Evolutionary conservation across 352 stramenopile genomes (phyloP).

Genomic region (Globisporangium uncinulatum): DNA sequence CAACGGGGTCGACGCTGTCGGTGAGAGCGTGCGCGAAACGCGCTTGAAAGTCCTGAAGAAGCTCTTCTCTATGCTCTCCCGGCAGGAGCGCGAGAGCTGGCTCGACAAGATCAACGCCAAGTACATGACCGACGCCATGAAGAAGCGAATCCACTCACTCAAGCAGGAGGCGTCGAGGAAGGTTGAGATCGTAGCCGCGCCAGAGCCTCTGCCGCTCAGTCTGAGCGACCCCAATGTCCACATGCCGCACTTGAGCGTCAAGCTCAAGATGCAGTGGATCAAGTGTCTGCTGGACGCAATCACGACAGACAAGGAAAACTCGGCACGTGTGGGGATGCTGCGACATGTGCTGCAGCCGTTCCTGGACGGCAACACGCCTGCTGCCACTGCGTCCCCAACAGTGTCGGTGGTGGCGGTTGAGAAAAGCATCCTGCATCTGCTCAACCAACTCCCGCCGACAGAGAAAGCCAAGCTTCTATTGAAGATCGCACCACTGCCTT

Average conservation of each 20-base stretch:
- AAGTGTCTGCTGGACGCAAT: slow-evolving; percentile 39
- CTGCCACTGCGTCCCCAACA: background rate
- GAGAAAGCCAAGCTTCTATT: slow-evolving; percentile 27
- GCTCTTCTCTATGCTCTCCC: slow-evolving; percentile 46
- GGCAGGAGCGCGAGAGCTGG: slow-evolving; percentile 42
- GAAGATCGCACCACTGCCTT: slow-evolving; percentile 11
- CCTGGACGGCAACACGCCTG: slow-evolving; percentile 28
- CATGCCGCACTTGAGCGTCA: slow-evolving; percentile 31
- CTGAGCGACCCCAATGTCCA: slow-evolving; percentile 27
- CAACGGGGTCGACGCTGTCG: slow-evolving; percentile 2
- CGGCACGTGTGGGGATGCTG: slow-evolving; percentile 36
- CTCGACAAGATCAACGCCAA: slow-evolving; percentile 47
- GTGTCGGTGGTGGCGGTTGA: slow-evolving; percentile 17
- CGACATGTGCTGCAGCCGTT: slow-evolving; percentile 46
- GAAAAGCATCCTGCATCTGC: slow-evolving; percentile 19
- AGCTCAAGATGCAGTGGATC: slow-evolving; percentile 63
- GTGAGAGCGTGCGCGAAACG: slow-evolving; percentile 21
- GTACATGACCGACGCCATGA: slow-evolving; percentile 32
- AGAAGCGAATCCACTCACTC: slow-evolving; percentile 17
- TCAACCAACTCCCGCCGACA: slow-evolving; percentile 20
- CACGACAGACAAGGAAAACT: slow-evolving; percentile 34
- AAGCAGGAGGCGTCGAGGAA: slow-evolving; percentile 16
- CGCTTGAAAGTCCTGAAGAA: slow-evolving; percentile 48
- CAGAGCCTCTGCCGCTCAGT: slow-evolving; percentile 11
- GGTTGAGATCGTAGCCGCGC: background rate